Conservation (phyloP, 495 filamentous ascomycete genomes). For the Tuber indicum region DNA sequence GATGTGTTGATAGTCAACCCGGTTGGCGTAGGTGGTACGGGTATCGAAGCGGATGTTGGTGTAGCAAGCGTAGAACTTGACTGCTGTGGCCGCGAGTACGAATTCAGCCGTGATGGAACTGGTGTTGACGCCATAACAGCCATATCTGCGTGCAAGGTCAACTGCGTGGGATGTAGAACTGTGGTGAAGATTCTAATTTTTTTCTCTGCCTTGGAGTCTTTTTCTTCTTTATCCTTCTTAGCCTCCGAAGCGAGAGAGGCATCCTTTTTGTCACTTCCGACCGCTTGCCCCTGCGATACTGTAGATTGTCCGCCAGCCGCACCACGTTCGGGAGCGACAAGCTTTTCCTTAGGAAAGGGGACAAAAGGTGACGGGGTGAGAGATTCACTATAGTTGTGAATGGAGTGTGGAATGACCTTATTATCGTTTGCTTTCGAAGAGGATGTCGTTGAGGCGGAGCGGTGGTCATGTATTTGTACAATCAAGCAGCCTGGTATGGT, state of each 20-base stretch:
- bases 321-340: background rate
- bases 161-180: slow-evolving; percentile 77
- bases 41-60: slow-evolving; percentile 59
- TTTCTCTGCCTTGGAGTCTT: slow-evolving; percentile 48
- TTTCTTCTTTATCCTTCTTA: slow-evolving; percentile 48
- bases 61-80: slow-evolving; percentile 51
- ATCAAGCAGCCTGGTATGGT: slow-evolving; percentile 67
- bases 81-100: slow-evolving; percentile 46
- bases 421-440: slow-evolving; percentile 53
- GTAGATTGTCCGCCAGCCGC: slow-evolving; percentile 17
- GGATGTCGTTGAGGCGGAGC: slow-evolving; percentile 55
- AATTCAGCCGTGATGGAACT: slow-evolving; percentile 38
- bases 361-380: slow-evolving; percentile 82
- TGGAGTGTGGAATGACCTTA: slow-evolving; percentile 65
- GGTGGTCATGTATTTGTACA: slow-evolving; percentile 82
- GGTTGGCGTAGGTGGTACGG: slow-evolving; percentile 57
- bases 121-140: slow-evolving; percentile 68
- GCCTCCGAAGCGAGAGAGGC: slow-evolving; percentile 11
- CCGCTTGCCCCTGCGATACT: slow-evolving; percentile 20
- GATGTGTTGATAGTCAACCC: slow-evolving; percentile 47
- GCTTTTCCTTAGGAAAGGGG: slow-evolving; percentile 65
- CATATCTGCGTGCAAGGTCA: slow-evolving; percentile 66
- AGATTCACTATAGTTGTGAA: slow-evolving; percentile 83
- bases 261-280: slow-evolving; percentile 34
- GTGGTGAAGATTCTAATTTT: slow-evolving; percentile 66